Conservation (phyloP, 305 asterid genomes). For the Withania somnifera region DNA sequence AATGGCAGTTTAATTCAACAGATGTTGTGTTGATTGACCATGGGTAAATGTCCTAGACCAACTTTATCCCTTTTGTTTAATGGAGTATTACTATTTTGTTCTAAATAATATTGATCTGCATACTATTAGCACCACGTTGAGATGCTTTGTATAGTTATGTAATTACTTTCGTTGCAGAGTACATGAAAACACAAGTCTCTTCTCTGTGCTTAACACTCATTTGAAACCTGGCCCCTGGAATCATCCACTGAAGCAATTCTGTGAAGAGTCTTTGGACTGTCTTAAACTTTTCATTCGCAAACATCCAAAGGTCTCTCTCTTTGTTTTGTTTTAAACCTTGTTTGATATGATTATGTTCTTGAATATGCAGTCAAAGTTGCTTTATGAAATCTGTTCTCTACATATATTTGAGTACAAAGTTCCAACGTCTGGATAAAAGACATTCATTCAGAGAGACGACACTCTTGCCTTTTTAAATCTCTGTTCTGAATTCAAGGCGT, state of each 20-base stretch:
- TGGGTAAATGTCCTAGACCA: conserved; percentile 42
- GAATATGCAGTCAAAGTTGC: neutral
- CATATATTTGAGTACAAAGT: neutral
- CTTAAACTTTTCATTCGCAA: conserved; percentile 66
- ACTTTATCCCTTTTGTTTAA: neutral
- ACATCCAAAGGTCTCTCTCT: conserved; percentile 48
- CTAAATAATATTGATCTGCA: neutral
- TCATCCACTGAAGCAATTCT: conserved; percentile 54
- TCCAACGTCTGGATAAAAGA: neutral
- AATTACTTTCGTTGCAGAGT: conserved; percentile 35
- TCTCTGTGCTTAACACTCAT: conserved; percentile 55
- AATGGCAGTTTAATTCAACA: conserved; percentile 72
- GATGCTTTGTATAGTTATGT: conserved; percentile 14
- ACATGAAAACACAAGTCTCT: conserved; percentile 42
- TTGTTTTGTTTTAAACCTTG: neutral
- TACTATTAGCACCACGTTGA: neutral
- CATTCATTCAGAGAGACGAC: neutral
- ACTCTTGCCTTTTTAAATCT: neutral
- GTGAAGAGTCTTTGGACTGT: conserved; percentile 42
- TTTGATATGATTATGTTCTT: neutral
- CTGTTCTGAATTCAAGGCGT: neutral
- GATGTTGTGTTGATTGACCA: conserved; percentile 58
- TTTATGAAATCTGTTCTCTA: neutral
- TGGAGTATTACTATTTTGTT: neutral
- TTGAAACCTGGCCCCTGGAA: conserved; percentile 73